A percentile compares a stretch with the other conserved stretches of the same genome.
These are phyloP conservation scores for Nicotiana obtusifolia DNA, from an alignment of 257 asterid species.

Conservation along the genomic window DNA sequence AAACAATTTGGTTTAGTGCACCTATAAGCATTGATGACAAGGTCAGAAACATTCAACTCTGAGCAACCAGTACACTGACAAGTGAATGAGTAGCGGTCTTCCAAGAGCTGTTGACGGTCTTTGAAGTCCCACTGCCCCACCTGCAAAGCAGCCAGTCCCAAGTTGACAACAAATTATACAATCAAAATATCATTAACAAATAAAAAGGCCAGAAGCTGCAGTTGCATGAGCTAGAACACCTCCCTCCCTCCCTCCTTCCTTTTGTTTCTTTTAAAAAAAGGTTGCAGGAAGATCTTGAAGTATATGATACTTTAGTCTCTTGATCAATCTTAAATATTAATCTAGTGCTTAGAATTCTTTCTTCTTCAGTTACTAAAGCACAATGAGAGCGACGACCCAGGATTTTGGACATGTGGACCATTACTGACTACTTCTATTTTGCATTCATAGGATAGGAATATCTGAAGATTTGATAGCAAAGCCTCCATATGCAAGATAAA, in stretches of 20 bases:
- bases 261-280: background rate
- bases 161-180: background rate
- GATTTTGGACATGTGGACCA: background rate
- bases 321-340: background rate
- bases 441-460: background rate
- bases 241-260: background rate
- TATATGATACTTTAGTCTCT: background rate
- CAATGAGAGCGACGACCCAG: background rate
- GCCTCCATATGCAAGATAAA: background rate
- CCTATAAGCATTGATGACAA: constrained; percentile 56
- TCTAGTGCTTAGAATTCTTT: background rate
- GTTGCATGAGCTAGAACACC: background rate
- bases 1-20: constrained; percentile 54
- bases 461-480: background rate
- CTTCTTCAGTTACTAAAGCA: background rate
- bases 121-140: constrained; percentile 69
- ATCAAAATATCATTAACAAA: background rate
- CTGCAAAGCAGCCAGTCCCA: constrained; percentile 35
- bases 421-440: background rate
- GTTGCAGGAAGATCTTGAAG: constrained; percentile 1
- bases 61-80: constrained; percentile 85
- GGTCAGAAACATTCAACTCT: constrained; percentile 61
- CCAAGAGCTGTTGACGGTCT: constrained; percentile 54
- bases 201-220: background rate
- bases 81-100: constrained; percentile 65